These are phyloP conservation scores for Globisporangium paddicum DNA, from an alignment of 352 stramenopile species.

Conservation along the genomic window DNA sequence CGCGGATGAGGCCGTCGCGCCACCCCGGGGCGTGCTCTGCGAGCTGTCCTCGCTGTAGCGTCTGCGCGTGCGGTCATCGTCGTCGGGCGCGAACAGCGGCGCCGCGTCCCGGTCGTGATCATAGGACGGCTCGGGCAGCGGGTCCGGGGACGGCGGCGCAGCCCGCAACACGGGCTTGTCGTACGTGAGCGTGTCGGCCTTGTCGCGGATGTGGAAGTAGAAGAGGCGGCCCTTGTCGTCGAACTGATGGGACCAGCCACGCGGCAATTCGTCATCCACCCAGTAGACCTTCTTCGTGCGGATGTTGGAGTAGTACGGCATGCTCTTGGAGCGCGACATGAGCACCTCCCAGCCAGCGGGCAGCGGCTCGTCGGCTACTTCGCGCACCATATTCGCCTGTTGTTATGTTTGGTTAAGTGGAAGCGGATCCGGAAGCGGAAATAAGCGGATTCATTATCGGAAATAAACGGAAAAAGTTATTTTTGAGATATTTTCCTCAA, in stretches of 20 bases:
- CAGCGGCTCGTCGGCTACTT: conserved; percentile 59
- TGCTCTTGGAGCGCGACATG: conserved; percentile 81
- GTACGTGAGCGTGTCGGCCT: conserved; percentile 63
- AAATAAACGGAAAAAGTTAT: not conserved
- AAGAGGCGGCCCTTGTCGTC: conserved; percentile 48
- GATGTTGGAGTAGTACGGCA: conserved; percentile 83
- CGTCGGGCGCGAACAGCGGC: not conserved
- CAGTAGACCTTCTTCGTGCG: conserved; percentile 80
- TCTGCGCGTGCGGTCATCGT: conserved; percentile 2
- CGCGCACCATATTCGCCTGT: conserved; percentile 24
- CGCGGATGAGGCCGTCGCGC: not conserved
- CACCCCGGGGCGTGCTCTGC: conserved; percentile 6
- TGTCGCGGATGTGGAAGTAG: conserved; percentile 79
- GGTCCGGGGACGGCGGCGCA: conserved; percentile 23
- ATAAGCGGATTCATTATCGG: no score
- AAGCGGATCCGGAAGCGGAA: no score
- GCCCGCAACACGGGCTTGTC: conserved; percentile 55
- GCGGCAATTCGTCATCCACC: conserved; percentile 75
- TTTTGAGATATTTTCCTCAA: no score
- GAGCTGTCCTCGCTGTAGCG: conserved; percentile 13
- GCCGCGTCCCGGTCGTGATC: conserved; percentile 10
- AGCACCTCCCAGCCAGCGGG: conserved; percentile 68
- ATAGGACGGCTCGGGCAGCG: conserved; percentile 41
- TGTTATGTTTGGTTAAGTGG: not conserved
- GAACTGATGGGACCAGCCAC: conserved; percentile 79